Conservation (phyloP, 139 green algal species). For the Tetraselmis striata region DNA sequence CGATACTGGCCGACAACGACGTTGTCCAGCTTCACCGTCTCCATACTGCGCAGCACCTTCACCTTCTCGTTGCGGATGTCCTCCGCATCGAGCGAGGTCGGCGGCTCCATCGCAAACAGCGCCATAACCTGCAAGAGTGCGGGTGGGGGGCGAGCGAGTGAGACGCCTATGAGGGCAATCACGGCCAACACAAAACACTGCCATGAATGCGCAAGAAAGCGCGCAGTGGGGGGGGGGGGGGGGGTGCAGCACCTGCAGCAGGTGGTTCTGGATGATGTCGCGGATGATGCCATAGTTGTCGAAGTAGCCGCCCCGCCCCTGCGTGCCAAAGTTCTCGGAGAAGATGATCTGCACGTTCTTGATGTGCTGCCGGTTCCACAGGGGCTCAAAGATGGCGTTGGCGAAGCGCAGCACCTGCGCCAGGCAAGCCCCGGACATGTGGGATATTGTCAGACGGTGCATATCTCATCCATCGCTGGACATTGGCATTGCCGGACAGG, state of each 20-base stretch:
- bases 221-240: neutral
- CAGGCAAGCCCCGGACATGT: neutral
- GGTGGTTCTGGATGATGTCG: slow-evolving; percentile 99
- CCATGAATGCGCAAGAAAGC: neutral
- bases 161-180: neutral
- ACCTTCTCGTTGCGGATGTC: slow-evolving; percentile 99
- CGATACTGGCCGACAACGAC: slow-evolving; percentile 96
- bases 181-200: neutral
- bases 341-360: slow-evolving; percentile 98
- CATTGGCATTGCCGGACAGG: too few species aligned
- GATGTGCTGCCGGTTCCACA: slow-evolving; percentile 95
- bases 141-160: neutral
- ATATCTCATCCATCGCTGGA: neutral
- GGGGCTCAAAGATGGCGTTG: slow-evolving; percentile 97
- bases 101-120: slow-evolving; percentile 96
- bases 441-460: neutral
- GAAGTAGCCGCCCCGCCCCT: slow-evolving; percentile 97
- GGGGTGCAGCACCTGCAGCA: slow-evolving; percentile 55
- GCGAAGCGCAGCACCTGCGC: slow-evolving; percentile 84
- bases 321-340: slow-evolving; percentile 95
- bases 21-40: slow-evolving; percentile 75
- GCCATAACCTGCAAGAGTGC: slow-evolving; percentile 73
- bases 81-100: slow-evolving; percentile 83
- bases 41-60: slow-evolving; percentile 84
- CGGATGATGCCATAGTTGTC: slow-evolving; percentile 98